Conservation (phyloP, 2,329 filamentous ascomycete genomes). For the Seiridium unicorne region DNA sequence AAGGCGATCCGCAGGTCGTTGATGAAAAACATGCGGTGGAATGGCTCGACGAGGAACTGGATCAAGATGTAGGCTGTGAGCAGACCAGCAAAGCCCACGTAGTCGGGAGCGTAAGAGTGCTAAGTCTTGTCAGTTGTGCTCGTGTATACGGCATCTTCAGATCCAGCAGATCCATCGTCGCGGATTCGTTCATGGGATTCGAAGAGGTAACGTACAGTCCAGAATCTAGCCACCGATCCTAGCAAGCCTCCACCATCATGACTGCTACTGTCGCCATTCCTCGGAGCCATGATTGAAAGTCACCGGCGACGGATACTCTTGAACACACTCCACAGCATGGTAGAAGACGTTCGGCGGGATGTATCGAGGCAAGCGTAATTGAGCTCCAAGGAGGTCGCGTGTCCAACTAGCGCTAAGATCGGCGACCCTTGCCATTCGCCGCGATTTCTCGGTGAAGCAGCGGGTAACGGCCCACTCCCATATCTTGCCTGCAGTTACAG, state of each 20-base stretch:
- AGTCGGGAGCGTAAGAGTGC: conserved; percentile 86
- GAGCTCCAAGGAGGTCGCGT: background rate
- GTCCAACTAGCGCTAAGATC: background rate
- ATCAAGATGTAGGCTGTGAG: conserved; percentile 66
- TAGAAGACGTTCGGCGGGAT: background rate
- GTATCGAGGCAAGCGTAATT: background rate
- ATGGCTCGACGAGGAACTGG: conserved; percentile 72
- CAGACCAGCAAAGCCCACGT: conserved; percentile 74
- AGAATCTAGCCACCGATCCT: conserved; percentile 39
- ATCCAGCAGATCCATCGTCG: too few species aligned
- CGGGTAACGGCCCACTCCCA: too few species aligned
- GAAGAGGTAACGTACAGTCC: conserved; percentile 37
- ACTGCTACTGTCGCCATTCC: conserved; percentile 16
- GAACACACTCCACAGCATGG: conserved; percentile 36
- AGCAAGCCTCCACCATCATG: conserved; percentile 19
- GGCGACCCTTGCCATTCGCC: background rate
- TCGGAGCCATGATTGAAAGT: conserved; percentile 41
- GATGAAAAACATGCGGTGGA: conserved; percentile 91
- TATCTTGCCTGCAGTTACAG: too few species aligned
- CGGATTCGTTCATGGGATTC: background rate
- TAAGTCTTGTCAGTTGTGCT: conserved; percentile 27
- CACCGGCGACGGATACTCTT: conserved; percentile 39
- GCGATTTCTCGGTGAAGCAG: background rate
- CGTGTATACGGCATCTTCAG: background rate
- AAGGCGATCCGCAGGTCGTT: conserved; percentile 82